Evolutionary conservation across 1,284 basidiomycete genomes (phyloP).

Genomic region (Stygiomarasmius scandens): DNA sequence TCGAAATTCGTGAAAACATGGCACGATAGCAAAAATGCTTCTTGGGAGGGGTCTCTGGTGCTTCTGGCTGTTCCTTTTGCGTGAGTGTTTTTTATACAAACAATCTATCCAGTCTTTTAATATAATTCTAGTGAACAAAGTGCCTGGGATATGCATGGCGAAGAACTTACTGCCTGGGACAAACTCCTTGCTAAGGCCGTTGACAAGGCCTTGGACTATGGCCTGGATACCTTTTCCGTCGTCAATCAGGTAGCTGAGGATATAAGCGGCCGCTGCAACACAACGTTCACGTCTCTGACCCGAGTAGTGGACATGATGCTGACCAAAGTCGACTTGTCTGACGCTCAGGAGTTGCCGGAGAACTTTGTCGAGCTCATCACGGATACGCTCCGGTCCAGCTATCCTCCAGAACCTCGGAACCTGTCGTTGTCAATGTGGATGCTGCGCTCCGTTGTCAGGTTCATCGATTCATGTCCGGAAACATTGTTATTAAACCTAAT

Average conservation of each 20-base stretch:
- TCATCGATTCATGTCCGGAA: slow-evolving; percentile 56
- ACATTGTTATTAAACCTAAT: slow-evolving; percentile 48
- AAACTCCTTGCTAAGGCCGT: slow-evolving; percentile 52
- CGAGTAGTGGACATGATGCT: slow-evolving; percentile 65
- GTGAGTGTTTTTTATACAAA: slow-evolving; percentile 38
- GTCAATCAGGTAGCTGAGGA: slow-evolving; percentile 55
- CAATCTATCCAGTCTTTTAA: too few species aligned
- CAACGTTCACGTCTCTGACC: slow-evolving; percentile 43
- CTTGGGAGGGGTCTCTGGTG: slow-evolving; percentile 57
- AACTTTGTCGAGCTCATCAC: slow-evolving; percentile 58
- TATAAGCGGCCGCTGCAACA: slow-evolving; percentile 47
- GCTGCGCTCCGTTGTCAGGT: slow-evolving; percentile 51
- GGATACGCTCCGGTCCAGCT: slow-evolving; percentile 58
- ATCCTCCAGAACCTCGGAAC: slow-evolving; percentile 63
- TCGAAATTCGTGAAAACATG: slow-evolving; percentile 54
- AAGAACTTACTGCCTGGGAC: slow-evolving; percentile 63
- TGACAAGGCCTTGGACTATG: slow-evolving; percentile 59
- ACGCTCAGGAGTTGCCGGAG: slow-evolving; percentile 50
- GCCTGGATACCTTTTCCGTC: slow-evolving; percentile 51
- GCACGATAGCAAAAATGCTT: slow-evolving; percentile 41
- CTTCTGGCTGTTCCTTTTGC: slow-evolving; percentile 65
- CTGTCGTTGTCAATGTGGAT: slow-evolving; percentile 62
- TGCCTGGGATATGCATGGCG: slow-evolving; percentile 55
- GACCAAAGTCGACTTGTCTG: slow-evolving; percentile 46
- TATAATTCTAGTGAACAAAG: slow-evolving; percentile 41